phyloP scores from a whole-genome alignment of 2,329 filamentous ascomycete species.

The Fusarium keratoplasticum region DNA sequence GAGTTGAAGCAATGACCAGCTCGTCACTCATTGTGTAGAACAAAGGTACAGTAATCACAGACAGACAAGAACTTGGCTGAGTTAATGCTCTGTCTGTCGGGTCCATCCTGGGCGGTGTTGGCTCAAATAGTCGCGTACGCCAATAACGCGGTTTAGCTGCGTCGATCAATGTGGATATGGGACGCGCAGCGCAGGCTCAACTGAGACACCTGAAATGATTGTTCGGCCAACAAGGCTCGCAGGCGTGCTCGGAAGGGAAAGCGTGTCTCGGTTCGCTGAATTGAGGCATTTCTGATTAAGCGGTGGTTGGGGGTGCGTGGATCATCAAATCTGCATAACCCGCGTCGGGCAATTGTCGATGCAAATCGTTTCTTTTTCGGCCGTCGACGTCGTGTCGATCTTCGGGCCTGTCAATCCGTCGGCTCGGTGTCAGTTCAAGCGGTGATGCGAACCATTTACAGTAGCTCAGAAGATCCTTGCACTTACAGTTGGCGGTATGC shows the following conservation, averaged over 20 bases:
- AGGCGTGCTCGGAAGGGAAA: not conserved
- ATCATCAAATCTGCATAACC: constrained; percentile 1
- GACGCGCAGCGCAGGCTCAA: constrained; percentile 23
- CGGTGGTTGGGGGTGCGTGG: constrained; percentile 27
- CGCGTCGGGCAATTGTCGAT: constrained; percentile 7
- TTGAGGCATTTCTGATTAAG: constrained; percentile 34
- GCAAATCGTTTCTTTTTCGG: constrained; percentile 12
- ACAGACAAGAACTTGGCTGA: constrained; percentile 1
- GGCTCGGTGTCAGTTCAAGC: constrained; percentile 24
- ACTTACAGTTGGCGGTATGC: not conserved
- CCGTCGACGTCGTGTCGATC: constrained; percentile 20
- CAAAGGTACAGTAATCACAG: not conserved
- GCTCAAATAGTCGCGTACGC: constrained; percentile 33
- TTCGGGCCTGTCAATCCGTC: constrained; percentile 27
- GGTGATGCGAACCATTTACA: not conserved
- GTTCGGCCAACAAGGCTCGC: not conserved
- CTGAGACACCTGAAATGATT: constrained; percentile 33
- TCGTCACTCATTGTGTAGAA: constrained; percentile 23
- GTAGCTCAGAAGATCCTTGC: constrained; percentile 11
- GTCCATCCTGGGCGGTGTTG: constrained; percentile 9
- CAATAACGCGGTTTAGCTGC: constrained; percentile 21
- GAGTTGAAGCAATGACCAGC: constrained; percentile 42
- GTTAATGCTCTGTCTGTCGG: not conserved
- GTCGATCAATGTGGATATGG: constrained; percentile 25
- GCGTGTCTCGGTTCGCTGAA: not conserved